Conservation (phyloP, 352 stramenopile species). For the Phytophthora colocasiae region DNA sequence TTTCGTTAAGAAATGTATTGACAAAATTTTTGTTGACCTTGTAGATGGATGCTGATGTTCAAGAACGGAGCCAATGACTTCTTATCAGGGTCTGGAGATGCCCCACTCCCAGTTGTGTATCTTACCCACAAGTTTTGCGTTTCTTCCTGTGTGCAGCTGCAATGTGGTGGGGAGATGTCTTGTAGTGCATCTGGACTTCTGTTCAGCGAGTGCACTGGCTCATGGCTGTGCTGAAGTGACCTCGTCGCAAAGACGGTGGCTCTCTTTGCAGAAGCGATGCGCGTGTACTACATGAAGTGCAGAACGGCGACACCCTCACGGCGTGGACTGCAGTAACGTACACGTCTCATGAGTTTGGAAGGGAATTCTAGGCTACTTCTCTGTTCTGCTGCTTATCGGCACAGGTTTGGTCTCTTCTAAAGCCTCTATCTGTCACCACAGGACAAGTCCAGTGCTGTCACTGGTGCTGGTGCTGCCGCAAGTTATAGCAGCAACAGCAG, state of each 20-base stretch:
- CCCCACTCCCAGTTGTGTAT: constrained; percentile 88
- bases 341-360: constrained; percentile 96
- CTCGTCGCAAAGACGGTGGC: constrained; percentile 94
- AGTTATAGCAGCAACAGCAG: constrained; percentile 96
- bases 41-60: constrained; percentile 87
- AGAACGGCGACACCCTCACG: constrained; percentile 92
- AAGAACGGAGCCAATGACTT: constrained; percentile 84
- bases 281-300: constrained; percentile 97
- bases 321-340: constrained; percentile 96
- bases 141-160: constrained; percentile 65
- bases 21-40: neutral
- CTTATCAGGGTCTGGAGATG: constrained; percentile 84
- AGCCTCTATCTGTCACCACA: constrained; percentile 93
- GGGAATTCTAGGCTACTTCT: constrained; percentile 96
- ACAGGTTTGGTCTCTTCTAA: constrained; percentile 97
- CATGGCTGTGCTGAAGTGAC: constrained; percentile 94
- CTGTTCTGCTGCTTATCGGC: constrained; percentile 97
- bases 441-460: constrained; percentile 96
- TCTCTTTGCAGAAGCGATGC: constrained; percentile 95
- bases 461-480: constrained; percentile 93
- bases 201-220: constrained; percentile 94
- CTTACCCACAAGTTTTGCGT: constrained; percentile 73
- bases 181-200: constrained; percentile 56
- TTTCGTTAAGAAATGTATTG: neutral
- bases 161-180: constrained; percentile 78